Evolutionary conservation across 2,329 filamentous ascomycete genomes (phyloP).

Genomic region (Septoria linicola): DNA sequence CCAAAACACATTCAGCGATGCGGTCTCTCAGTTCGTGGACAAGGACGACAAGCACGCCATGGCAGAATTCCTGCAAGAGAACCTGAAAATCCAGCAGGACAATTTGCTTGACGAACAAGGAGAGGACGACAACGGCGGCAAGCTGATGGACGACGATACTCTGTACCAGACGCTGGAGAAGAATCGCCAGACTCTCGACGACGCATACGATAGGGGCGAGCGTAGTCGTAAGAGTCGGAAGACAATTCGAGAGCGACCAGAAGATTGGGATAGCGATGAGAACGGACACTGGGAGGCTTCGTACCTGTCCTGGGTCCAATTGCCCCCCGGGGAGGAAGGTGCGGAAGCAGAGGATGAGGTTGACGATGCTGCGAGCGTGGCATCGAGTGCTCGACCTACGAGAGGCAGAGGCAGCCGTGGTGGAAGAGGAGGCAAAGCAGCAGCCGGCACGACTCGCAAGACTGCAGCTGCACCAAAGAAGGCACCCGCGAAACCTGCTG

Average conservation of each 20-base stretch:
- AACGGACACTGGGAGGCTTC: constrained; percentile 84
- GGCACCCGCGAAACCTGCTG: constrained; percentile 34
- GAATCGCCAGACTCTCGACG: constrained; percentile 60
- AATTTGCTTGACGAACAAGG: constrained; percentile 58
- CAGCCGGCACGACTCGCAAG: constrained; percentile 44
- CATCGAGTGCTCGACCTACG: constrained; percentile 18
- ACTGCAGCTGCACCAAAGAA: constrained; percentile 41
- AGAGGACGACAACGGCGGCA: constrained; percentile 70
- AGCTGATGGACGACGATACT: constrained; percentile 53
- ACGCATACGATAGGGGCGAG: constrained; percentile 66
- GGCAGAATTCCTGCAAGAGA: constrained; percentile 51
- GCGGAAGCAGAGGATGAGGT: constrained; percentile 50
- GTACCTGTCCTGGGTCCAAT: constrained; percentile 61
- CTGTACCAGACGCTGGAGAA: constrained; percentile 58
- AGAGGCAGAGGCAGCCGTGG: constrained; percentile 51
- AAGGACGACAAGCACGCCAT: constrained; percentile 95
- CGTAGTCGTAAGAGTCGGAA: constrained; percentile 54
- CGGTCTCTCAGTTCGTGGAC: constrained; percentile 86
- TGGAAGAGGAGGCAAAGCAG: constrained; percentile 42
- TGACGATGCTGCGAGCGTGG: constrained; percentile 36
- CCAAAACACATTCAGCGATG: constrained; percentile 88
- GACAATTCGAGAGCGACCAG: constrained; percentile 59
- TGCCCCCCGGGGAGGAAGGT: too few species aligned
- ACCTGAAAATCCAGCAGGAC: constrained; percentile 45
- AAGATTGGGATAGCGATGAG: constrained; percentile 83